Evolutionary conservation across 495 filamentous ascomycete genomes (phyloP), one percentile per base, ranked within the genome.

Genomic region (Penicillium alfredii): DNA sequence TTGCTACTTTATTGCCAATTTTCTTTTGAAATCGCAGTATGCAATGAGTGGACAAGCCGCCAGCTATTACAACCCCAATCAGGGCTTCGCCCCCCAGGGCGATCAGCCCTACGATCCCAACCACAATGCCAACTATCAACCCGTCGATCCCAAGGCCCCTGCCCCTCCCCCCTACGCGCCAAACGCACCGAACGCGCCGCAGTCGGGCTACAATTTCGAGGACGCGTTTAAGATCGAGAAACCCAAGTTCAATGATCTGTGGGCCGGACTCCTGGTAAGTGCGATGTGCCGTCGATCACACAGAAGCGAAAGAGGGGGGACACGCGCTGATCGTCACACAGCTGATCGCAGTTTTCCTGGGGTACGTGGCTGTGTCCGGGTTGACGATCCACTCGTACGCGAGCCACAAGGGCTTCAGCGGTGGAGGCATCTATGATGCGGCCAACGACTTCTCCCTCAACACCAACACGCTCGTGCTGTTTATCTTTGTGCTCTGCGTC

Each of bases 201-300:
- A 61, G 10, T 57, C 60, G 2, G 51, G 50, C 1, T 58, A 52
- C 21, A 51, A 40, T 9, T 96, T 89, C 47, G 79, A 90, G 10
- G 73, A 94, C 51, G 74, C 76, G 1, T 95, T 95, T 64, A 78
- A 77, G 57, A 52, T 95, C 23, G 74, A 86, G 37, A 78, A 78
- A 38, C 88, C 88, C 8, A 93, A 92, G 51, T 94, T 71, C 56
- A 84, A 95, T 49, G 89, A 95, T 50, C 35, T 87, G 4, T 94
- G 88, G 88, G 88, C 88, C 4, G 86, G 81, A 11, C 62, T 93
- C 30, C 61, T 94, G 49, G 77, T 84, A 57, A 9, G 68, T 67
- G 18, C 10, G 6, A 12, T 15, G 9, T n/a, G 8, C 14, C 7
- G 4, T 8, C 6, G 15, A 18, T 9, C 15, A 29, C 10, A 8